Evolutionary conservation across 129 eudicot species (phyloP), one percentile per base, ranked within the genome.

Genomic region (Chrysanthemum lavandulifolium): DNA sequence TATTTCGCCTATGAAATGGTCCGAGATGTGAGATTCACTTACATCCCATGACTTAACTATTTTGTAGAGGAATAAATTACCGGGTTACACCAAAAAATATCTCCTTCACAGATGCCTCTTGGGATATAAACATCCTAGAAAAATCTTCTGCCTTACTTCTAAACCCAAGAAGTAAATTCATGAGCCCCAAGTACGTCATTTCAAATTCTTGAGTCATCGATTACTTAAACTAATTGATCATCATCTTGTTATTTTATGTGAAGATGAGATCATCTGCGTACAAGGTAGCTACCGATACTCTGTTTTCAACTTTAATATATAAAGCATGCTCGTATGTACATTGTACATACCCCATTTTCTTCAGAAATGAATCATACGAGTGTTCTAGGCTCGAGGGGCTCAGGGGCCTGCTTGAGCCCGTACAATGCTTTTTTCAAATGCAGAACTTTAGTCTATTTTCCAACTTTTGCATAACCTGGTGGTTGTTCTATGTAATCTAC

Each of bases 401-500:
- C n/a, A 43, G 52, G 54, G 27, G 29, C 69, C n/a, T 43, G 31
- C 10, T 64, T 64, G 12, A 64, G 13, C 15, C 56, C 18, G 18
- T 66, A 66, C 13, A 66, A 47, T 18, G 57, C 71, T 19, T 66
- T 47, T 9, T 66, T 66, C 16, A 66, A 47, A 40, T 23, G 19
- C 10, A 66, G 10, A 10, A 73, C 69, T 19, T 23, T 48, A 13
- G 12, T n/a, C 27, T 43, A 19, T 7, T 47, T 4, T 7, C 69
- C 21, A 60, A 0, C 52, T 16, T 73, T 19, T 47, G 10, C 62
- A 62, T 62, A 62, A 60, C 78, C 63, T 0, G 63, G 54, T 8
- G 62, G 78, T 62, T 73, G 27, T 55, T 71, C 65, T 29, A 55
- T 3, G 14, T 36, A 56, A 50, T n/a, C n/a, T n/a, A n/a, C n/a